Evolutionary conservation across 2,329 filamentous ascomycete species (phyloP), one percentile per base, ranked within the genome.

Genomic region (Acrodontium crateriforme): DNA sequence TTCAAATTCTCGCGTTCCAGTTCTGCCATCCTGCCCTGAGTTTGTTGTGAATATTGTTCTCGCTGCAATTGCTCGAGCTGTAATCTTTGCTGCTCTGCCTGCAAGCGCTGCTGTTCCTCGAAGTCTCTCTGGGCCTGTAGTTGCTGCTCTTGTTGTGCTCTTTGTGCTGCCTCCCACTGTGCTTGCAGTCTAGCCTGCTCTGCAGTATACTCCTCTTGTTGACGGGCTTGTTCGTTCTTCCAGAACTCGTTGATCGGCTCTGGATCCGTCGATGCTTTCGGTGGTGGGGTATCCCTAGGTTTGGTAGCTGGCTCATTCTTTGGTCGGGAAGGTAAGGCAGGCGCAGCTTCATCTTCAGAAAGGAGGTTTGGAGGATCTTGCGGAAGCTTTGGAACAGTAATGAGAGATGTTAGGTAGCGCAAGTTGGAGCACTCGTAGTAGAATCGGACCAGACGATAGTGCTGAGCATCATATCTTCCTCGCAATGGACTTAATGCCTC

Each of bases 391-490:
- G 89, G 89, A 5, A 98, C 83, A 2, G 83, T 92, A 49, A 98
- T 95, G 28, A 98, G 65, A 47, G 84, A 93, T 9, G 89, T 98
- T 26, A 98, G 69, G 52, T 98, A 98, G 43, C 89, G 78, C 30
- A 98, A 67, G 54, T 95, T 98, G 8, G 89, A 94, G 58, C 89
- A 98, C 59, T 98, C 89, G 57, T 95, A 95, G 60, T 98, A 98
- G 59, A 95, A 98, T 50, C 91, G 89, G 50, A 93, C 80, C 10
- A 98, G 70, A 11, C 89, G 80, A 62, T 95, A 87, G 55, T 98
- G 89, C 50, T 95, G 89, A 9, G 89, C 84, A 53, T 94, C 79
- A 53, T 95, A 98, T 47, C 87, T 71, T 37, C 77, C 72, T 32
- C 87, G 77, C 5, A 98, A 70, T 1, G 87, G 89, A 40, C 85